Evolutionary conservation across 1,284 basidiomycete genomes (phyloP).

Genomic region (Ustilago vetiveriae): DNA sequence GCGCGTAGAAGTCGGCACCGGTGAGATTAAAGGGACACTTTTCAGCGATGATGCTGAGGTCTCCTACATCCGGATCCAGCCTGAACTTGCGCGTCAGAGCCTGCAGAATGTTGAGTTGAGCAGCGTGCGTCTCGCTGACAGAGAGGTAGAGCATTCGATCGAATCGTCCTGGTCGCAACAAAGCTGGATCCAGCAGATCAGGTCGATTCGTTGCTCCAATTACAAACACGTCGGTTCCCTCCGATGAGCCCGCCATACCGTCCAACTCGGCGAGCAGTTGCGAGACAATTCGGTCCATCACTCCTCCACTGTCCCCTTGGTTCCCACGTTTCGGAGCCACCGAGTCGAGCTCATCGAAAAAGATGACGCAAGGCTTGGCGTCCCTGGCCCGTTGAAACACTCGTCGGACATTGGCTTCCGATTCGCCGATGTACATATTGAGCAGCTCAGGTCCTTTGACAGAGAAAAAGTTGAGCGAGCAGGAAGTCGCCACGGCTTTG

Average conservation of each 20-base stretch:
- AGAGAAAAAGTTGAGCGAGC: constrained; percentile 70
- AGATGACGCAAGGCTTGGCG: constrained; percentile 70
- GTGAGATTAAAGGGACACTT: constrained; percentile 82
- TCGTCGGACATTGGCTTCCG: constrained; percentile 69
- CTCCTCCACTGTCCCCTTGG: constrained; percentile 70
- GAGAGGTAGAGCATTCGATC: constrained; percentile 97
- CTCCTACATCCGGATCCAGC: constrained; percentile 75
- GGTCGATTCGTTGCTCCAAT: constrained; percentile 70
- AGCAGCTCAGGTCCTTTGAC: constrained; percentile 70
- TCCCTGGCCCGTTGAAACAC: constrained; percentile 69
- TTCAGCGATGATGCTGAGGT: constrained; percentile 77
- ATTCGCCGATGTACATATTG: constrained; percentile 71
- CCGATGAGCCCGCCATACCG: constrained; percentile 67
- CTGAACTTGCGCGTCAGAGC: constrained; percentile 93
- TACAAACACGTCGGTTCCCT: constrained; percentile 69
- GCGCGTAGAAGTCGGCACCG: constrained; percentile 94
- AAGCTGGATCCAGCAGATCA: constrained; percentile 69
- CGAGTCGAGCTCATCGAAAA: constrained; percentile 70
- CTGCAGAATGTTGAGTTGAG: constrained; percentile 85
- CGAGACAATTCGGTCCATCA: constrained; percentile 70
- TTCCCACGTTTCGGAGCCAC: constrained; percentile 70
- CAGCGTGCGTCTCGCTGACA: constrained; percentile 85
- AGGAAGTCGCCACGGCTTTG: constrained; percentile 75
- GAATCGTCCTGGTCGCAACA: constrained; percentile 75
- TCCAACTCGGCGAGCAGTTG: constrained; percentile 70